Evolutionary conservation across 78 protist genomes (phyloP), one percentile per base, ranked within the genome.

Genomic region (Dictyostelium capitatum): DNA sequence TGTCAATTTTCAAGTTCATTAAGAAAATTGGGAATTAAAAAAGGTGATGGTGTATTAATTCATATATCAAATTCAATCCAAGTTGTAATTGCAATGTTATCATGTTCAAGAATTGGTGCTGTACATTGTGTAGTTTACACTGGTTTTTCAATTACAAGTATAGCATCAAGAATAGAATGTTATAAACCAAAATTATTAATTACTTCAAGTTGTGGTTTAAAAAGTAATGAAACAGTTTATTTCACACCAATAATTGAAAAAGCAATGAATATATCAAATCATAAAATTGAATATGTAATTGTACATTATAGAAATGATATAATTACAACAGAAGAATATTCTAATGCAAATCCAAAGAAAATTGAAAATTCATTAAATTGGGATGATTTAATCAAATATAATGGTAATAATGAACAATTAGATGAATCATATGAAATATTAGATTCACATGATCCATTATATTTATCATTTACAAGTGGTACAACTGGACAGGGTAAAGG

Each of bases 41-140:
- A 90, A 79, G 98, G 98, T 46, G 98, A 97, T 89, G 74, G 90
- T 28, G 98, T 98, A 20, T 59, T 90, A 17, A 95, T 98, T 64
- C 97, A 97, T 91, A 83, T 98, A 96, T 98, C 98, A 25, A 97
- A 82, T 92, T 74, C 92, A 15, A 67, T 32, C 1, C 64, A 89
- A 20, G 59, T 53, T 17, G n/a, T 9, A 9, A 65, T 95, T 12
- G 92, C 97, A 23, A 96, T 97, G 97, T 95, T 98, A 53, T 98
- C 99, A 53, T 97, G 98, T 79, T 97, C 98, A 54, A 75, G 98
- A 19, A 80, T 98, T 30, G 99, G 99, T 67, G 98, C 98, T 4
- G 75, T 91, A 20, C 98, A 96, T 93, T 72, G 93, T 23, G 98
- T 97, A 8, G 97, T 95, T 5, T 96, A 84, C 69, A 96, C 12